Conservation (phyloP, 345 rosid species). For the Cardamine resedifolia region DNA sequence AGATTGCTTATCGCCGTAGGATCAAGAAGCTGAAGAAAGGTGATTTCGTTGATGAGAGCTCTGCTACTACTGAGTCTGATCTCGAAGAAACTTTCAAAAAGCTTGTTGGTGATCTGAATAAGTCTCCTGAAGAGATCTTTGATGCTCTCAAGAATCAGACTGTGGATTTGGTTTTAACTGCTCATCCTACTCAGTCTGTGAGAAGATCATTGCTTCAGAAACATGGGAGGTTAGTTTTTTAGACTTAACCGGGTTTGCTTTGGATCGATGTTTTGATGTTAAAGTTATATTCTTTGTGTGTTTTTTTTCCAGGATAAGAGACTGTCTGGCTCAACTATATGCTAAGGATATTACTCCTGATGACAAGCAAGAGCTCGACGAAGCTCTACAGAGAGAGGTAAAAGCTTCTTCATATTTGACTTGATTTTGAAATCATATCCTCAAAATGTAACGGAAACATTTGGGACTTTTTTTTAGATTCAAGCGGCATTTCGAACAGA, state of each 20-base stretch:
- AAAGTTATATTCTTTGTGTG: slow-evolving; percentile 12
- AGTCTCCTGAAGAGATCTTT: slow-evolving; percentile 90
- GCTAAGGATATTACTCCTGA: slow-evolving; percentile 97
- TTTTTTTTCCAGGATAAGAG: slow-evolving; percentile 62
- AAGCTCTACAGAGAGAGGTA: slow-evolving; percentile 96
- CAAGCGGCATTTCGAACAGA: slow-evolving; percentile 99
- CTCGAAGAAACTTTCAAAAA: slow-evolving; percentile 89
- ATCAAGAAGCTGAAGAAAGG: slow-evolving; percentile 85
- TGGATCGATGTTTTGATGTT: background rate
- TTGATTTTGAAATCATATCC: background rate
- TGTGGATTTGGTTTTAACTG: slow-evolving; percentile 95
- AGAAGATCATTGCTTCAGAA: slow-evolving; percentile 97
- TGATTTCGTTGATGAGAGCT: slow-evolving; percentile 77
- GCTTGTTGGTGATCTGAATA: slow-evolving; percentile 75
- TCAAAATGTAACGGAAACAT: background rate
- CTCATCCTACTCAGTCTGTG: slow-evolving; percentile 97
- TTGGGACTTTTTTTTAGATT: slow-evolving; percentile 46
- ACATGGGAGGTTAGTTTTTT: slow-evolving; percentile 65
- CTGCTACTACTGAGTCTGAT: slow-evolving; percentile 91
- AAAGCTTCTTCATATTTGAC: slow-evolving; percentile 6
- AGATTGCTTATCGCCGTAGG: slow-evolving; percentile 83
- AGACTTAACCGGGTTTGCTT: background rate
- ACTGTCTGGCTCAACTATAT: slow-evolving; percentile 82
- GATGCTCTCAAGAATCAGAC: slow-evolving; percentile 97
- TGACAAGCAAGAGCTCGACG: slow-evolving; percentile 98